Percentiles rank a stretch among this genome's conserved stretches.
Evolutionary conservation across 2,329 filamentous ascomycete genomes (phyloP).

Genomic region (Delphinella strobiligena): DNA sequence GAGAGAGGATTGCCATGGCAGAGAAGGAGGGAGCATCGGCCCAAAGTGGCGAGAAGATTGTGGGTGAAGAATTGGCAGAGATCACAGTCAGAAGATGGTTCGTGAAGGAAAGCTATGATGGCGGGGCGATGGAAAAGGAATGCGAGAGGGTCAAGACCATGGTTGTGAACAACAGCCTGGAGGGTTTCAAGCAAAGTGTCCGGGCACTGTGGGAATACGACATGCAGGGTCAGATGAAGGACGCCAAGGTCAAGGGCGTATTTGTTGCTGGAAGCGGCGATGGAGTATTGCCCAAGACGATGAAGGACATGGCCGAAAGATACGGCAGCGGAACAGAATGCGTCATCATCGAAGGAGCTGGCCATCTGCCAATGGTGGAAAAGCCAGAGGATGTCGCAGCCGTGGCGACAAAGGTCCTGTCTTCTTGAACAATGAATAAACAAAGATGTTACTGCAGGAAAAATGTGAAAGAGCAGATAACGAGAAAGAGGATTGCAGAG

Average conservation of each 20-base stretch:
- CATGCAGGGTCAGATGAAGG: slow-evolving; percentile 44
- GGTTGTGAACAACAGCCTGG: slow-evolving; percentile 55
- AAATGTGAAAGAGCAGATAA: too few species aligned
- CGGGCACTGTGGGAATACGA: slow-evolving; percentile 63
- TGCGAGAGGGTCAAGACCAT: slow-evolving; percentile 53
- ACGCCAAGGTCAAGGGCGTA: slow-evolving; percentile 46
- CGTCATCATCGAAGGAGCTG: slow-evolving; percentile 55
- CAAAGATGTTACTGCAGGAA: too few species aligned
- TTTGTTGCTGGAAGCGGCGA: slow-evolving; percentile 65
- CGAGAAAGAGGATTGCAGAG: too few species aligned
- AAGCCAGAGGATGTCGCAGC: slow-evolving; percentile 55
- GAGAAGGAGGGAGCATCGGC: slow-evolving; percentile 38
- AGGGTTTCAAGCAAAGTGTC: slow-evolving; percentile 56
- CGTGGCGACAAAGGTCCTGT: slow-evolving; percentile 48
- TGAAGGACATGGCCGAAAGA: slow-evolving; percentile 57
- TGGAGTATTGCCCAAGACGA: slow-evolving; percentile 63
- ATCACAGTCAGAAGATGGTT: slow-evolving; percentile 71
- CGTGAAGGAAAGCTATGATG: slow-evolving; percentile 45
- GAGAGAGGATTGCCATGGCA: slow-evolving; percentile 58
- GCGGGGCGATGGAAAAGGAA: slow-evolving; percentile 34
- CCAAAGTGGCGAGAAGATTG: slow-evolving; percentile 41
- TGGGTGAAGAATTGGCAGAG: slow-evolving; percentile 51
- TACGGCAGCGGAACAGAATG: slow-evolving; percentile 49
- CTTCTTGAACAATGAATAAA: background rate
- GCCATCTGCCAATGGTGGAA: slow-evolving; percentile 79